Conservation (phyloP, 2,329 filamentous ascomycete genomes). For the Aotearoamyces nothofagi region DNA sequence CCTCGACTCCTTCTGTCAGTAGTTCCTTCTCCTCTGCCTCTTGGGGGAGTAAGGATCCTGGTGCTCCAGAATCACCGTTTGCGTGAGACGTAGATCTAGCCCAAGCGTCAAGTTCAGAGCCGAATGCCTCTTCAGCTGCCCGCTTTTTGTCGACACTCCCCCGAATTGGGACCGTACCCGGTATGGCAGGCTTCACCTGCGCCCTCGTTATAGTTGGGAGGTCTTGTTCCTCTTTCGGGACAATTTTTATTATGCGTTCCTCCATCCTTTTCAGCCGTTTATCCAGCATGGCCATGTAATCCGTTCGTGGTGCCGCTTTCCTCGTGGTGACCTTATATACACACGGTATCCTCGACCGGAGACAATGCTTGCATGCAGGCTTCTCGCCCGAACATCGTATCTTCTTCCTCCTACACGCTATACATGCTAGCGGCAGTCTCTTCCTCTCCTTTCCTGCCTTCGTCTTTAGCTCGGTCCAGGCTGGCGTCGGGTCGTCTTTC, state of each 20-base stretch:
- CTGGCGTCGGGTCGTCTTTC: slow-evolving; percentile 41
- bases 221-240: slow-evolving; percentile 73
- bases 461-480: slow-evolving; percentile 75
- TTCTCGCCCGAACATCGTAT: slow-evolving; percentile 97
- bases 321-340: slow-evolving; percentile 95
- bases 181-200: slow-evolving; percentile 65
- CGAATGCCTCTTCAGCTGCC: slow-evolving; percentile 75
- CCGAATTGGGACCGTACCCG: slow-evolving; percentile 31
- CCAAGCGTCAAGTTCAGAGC: slow-evolving; percentile 69
- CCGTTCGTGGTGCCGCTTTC: slow-evolving; percentile 85
- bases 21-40: slow-evolving; percentile 63
- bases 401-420: slow-evolving; percentile 92
- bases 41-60: slow-evolving; percentile 39
- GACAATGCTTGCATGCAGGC: slow-evolving; percentile 90
- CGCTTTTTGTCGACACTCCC: slow-evolving; percentile 62
- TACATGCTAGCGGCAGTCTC: slow-evolving; percentile 81
- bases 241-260: slow-evolving; percentile 88
- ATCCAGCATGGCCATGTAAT: slow-evolving; percentile 98
- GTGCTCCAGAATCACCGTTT: slow-evolving; percentile 29
- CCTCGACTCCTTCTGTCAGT: slow-evolving; percentile 67
- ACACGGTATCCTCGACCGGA: slow-evolving; percentile 83
- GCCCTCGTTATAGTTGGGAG: slow-evolving; percentile 52
- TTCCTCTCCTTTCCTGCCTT: slow-evolving; percentile 95
- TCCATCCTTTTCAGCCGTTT: slow-evolving; percentile 95
- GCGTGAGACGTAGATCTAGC: slow-evolving; percentile 41